phyloP scores from a whole-genome alignment of 805 yeast species.

The Pichia exigua region DNA sequence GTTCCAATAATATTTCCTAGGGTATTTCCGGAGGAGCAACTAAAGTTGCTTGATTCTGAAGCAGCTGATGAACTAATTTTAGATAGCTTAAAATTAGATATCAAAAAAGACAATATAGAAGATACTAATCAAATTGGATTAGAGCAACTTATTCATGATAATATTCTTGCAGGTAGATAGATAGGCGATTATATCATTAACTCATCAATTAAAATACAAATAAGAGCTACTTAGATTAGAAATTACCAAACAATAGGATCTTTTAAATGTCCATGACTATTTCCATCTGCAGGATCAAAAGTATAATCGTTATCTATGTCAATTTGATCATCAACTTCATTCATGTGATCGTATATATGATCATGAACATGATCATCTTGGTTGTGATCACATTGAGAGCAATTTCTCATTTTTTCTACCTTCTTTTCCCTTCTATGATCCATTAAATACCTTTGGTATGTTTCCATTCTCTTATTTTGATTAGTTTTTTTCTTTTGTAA shows the following conservation, averaged over 20 bases:
- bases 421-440: constrained; percentile 12
- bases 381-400: neutral
- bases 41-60: constrained; percentile 50
- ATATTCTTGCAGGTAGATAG: neutral
- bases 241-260: neutral
- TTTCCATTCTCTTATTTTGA: constrained; percentile 26
- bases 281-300: neutral
- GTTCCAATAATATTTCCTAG: constrained; percentile 51
- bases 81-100: constrained; percentile 20
- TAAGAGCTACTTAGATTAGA: too few relatives aligned
- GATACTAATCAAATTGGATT: neutral
- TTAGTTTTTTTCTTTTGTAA: constrained; percentile 29
- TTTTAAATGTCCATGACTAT: neutral
- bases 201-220: neutral
- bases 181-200: too few relatives aligned
- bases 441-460: constrained; percentile 11
- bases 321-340: neutral
- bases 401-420: constrained; percentile 5
- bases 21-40: constrained; percentile 53
- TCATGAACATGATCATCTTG: neutral
- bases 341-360: too few relatives aligned
- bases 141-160: neutral
- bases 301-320: neutral
- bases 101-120: neutral
- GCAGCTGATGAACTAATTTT: constrained; percentile 29